Base-by-base conservation (phyloP, 2,329 filamentous ascomycete genomes). In the Penicillium sp. region DNA sequence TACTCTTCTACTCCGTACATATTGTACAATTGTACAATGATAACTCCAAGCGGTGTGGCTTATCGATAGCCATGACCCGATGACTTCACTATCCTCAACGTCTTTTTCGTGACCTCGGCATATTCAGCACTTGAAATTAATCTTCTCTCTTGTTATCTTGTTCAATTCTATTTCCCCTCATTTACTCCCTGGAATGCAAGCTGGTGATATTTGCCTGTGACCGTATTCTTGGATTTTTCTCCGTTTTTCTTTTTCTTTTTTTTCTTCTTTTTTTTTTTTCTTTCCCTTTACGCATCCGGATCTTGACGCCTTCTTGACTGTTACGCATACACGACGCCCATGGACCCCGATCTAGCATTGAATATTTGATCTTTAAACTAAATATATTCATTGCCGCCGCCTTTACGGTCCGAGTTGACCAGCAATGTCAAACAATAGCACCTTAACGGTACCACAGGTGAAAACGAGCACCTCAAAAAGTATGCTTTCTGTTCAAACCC, bases 381-480 rank as follows among this genome's bases (percentile, higher is more conserved):
- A 51, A 51, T 16, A 38, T 34, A 46, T 3, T 22, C 11, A 16
- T 22, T 38, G 14, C 5, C 24, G 5, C 29, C 11, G 14, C 20
- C 31, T 6, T 31, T 14, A 3, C 20, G 24, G 13, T 24, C 22
- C 24, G 53, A 57, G 22, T 45, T 43, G 35, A 56, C 37, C 56
- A 45, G 53, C 50, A 40, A 73, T 73, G 71, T 69, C 70, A 29
- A 67, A 68, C 56, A 71, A 71, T 63, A 64, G 63, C 52, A 58
- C 65, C 29, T 66, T 66, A 51, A 57, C 60, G 13, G 64, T 66
- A 60, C 64, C 70, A 52, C 66, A 61, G 54, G 67, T 66, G 53
- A 72, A 70, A 58, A 59, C 63, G 9, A 48, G 53, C 40, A 63
- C 67, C 44, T 70, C 69, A 32, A 70, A 61, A 53, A 66, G 71